phyloP scores from a whole-genome alignment of 2,329 filamentous ascomycete genomes.

The Hirsutella thompsonii region DNA sequence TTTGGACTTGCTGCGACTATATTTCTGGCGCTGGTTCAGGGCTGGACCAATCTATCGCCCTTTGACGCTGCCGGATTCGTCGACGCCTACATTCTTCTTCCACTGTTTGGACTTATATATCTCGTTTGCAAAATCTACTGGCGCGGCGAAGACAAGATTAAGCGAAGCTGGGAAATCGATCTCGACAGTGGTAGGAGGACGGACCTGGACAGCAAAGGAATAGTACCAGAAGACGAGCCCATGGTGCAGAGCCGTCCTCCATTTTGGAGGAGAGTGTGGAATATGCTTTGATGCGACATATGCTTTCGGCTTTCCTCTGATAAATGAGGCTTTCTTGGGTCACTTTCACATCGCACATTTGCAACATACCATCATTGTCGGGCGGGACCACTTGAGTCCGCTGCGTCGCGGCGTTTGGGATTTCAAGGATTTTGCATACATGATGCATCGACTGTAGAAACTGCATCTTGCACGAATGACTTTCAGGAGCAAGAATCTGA shows the following conservation, averaged over 20 bases:
- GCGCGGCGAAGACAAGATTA: conserved; percentile 33
- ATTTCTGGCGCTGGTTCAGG: conserved; percentile 47
- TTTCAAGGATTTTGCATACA: no score
- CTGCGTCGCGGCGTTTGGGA: neutral
- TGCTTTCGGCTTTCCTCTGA: neutral
- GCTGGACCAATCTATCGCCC: conserved; percentile 46
- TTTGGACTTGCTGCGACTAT: conserved; percentile 44
- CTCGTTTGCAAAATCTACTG: conserved; percentile 39
- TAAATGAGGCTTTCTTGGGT: neutral
- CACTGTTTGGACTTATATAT: conserved; percentile 46
- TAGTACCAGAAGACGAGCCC: conserved; percentile 15
- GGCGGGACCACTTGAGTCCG: neutral
- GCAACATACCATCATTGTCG: neutral
- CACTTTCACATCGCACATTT: neutral
- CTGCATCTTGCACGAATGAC: no score
- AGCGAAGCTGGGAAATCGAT: conserved; percentile 39
- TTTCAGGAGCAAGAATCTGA: no score
- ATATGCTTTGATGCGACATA: conserved; percentile 21
- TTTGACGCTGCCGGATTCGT: conserved; percentile 48
- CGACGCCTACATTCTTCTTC: conserved; percentile 49
- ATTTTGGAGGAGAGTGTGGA: conserved; percentile 31
- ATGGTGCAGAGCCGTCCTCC: conserved; percentile 14
- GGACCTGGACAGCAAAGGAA: conserved; percentile 35
- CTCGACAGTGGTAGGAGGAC: conserved; percentile 40
- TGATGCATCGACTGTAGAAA: no score